Conservation (phyloP, 2,329 filamentous ascomycete genomes). For the Mollisiaceae sp. region DNA sequence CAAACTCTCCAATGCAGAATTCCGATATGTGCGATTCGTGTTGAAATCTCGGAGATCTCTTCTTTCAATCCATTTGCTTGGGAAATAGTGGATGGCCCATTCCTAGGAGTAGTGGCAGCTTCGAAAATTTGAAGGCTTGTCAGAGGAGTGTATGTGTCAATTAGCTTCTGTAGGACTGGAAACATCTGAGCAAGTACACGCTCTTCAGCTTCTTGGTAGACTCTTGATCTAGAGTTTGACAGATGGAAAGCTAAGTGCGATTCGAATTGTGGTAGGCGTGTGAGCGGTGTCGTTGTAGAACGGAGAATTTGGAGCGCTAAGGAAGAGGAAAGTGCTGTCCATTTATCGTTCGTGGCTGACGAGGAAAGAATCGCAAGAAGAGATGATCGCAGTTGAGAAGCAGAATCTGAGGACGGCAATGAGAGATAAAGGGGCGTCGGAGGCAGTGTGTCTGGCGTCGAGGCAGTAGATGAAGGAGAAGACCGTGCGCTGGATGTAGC, state of each 20-base stretch:
- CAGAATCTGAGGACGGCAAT: slow-evolving; percentile 32
- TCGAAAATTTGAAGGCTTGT: slow-evolving; percentile 43
- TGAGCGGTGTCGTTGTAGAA: slow-evolving; percentile 39
- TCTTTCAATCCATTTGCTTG: slow-evolving; percentile 31
- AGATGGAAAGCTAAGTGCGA: slow-evolving; percentile 40
- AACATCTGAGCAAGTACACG: slow-evolving; percentile 37
- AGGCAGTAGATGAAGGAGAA: slow-evolving; percentile 39
- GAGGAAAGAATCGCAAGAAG: slow-evolving; percentile 42
- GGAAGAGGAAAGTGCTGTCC: slow-evolving; percentile 34
- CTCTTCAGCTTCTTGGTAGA: slow-evolving; percentile 40
- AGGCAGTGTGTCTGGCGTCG: slow-evolving; percentile 35
- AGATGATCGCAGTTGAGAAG: slow-evolving; percentile 36
- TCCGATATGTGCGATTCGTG: slow-evolving; percentile 80
- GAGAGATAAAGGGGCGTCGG: slow-evolving; percentile 39
- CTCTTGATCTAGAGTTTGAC: slow-evolving; percentile 36
- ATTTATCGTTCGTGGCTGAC: slow-evolving; percentile 36
- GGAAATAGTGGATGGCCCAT: slow-evolving; percentile 11
- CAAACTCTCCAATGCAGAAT: slow-evolving; percentile 91
- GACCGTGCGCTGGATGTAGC: slow-evolving; percentile 37
- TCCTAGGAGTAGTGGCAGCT: slow-evolving; percentile 38
- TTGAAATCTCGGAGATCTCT: slow-evolving; percentile 69
- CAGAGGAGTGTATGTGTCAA: slow-evolving; percentile 39
- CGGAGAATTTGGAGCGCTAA: slow-evolving; percentile 43
- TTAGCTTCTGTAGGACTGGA: slow-evolving; percentile 38
- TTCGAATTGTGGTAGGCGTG: slow-evolving; percentile 40